Percentiles rank a stretch among this genome's conserved stretches.
These are phyloP conservation scores for Pulchroboletus neoregius DNA, from an alignment of 1,284 basidiomycete species.

Conservation along the genomic window DNA sequence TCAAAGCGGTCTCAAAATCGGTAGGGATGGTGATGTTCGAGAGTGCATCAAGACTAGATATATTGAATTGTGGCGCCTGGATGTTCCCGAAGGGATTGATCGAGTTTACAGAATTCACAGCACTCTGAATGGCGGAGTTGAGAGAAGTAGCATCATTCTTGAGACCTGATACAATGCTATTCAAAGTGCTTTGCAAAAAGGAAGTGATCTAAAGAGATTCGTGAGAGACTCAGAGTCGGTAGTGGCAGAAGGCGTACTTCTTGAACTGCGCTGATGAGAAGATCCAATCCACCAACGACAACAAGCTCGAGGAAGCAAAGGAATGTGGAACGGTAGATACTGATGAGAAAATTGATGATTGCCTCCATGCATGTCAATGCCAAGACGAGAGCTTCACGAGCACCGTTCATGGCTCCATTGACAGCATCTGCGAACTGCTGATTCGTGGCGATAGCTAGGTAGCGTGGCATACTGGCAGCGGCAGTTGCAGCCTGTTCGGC, in stretches of 20 bases:
- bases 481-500: conserved; percentile 80
- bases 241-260: conserved; percentile 49
- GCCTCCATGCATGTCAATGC: conserved; percentile 79
- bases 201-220: conserved; percentile 56
- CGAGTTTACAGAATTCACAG: conserved; percentile 67
- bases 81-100: conserved; percentile 67
- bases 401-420: conserved; percentile 74
- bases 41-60: conserved; percentile 70
- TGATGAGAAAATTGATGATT: conserved; percentile 88
- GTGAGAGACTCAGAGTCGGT: conserved; percentile 10
- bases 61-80: conserved; percentile 61
- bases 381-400: conserved; percentile 69
- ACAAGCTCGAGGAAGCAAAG: conserved; percentile 91
- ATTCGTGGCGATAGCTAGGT: conserved; percentile 82
- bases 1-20: conserved; percentile 71
- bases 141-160: conserved; percentile 66
- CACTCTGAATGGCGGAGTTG: conserved; percentile 65
- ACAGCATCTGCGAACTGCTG: conserved; percentile 72
- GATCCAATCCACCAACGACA: conserved; percentile 74
- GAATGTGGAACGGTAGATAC: conserved; percentile 87
- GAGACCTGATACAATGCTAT: conserved; percentile 59
- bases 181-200: conserved; percentile 60
- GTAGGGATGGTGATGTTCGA: conserved; percentile 80
- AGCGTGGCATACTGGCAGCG: conserved; percentile 82
- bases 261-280: conserved; percentile 79